Evolutionary conservation across 495 filamentous ascomycete genomes (phyloP), one percentile per base, ranked within the genome.

Genomic region (Alectoria sarmentosa): DNA sequence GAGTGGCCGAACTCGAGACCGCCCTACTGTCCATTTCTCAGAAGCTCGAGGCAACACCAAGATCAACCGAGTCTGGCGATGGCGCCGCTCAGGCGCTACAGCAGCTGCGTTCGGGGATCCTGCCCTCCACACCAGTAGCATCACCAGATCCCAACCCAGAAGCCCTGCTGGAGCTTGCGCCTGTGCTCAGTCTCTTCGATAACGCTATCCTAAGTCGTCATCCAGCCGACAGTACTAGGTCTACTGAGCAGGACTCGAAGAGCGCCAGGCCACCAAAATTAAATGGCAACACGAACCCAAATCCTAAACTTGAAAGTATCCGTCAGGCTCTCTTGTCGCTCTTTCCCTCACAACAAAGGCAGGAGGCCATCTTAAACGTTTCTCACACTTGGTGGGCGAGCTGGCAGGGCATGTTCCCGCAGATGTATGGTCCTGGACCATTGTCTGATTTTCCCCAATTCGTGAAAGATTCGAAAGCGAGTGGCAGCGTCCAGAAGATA

Each of bases 101-200:
- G 30, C 55, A 58, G 15, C 32, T 10, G 2, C 59, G 23, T 15
- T 15, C 64, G 4, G 49, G 37, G 1, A 14, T 58, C 30, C 15
- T 54, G 34, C 67, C 66, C 7, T 64, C 64, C n/a, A 48, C 61
- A 19, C 62, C 68, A 28, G 52, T 61, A 11, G 68, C 72, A 55
- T 65, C 67, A 39, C 61, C 70, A 63, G 49, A 67, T 13, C 62
- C 63, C n/a, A 68, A 69, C 15, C 70, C 73, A 8, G 72, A 70
- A 48, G 69, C 72, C 4, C 65, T 67, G 23, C 73, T 78, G 37
- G 73, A 75, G 36, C 73, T 73, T 67, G 77, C 78, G 0, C 78
- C 78, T 3, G 67, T 79, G 1, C 34, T 80, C 36, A 76, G 75
- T 55, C 59, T 80, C 0, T 77, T 80, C 56, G 73, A 79, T 61